Conservation (phyloP, 306 rosid genomes). For the Lathyrus aphaca region DNA sequence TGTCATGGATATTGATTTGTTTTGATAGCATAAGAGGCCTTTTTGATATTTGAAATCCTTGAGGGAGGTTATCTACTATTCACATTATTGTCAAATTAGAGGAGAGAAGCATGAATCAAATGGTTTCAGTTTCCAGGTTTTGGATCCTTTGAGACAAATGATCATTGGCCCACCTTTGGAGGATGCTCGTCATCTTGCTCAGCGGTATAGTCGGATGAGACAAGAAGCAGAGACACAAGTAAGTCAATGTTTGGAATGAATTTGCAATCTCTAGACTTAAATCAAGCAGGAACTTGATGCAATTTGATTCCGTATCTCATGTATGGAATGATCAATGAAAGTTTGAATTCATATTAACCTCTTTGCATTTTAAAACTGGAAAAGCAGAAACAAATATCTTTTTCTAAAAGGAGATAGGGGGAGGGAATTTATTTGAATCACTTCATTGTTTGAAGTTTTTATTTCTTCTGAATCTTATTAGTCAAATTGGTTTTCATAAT, state of each 20-base stretch:
- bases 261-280: slow-evolving; percentile 24
- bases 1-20: slow-evolving; percentile 1
- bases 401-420: neutral
- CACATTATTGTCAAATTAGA: slow-evolving; percentile 19
- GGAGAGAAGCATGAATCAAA: slow-evolving; percentile 31
- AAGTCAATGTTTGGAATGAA: slow-evolving; percentile 33
- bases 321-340: slow-evolving; percentile 6
- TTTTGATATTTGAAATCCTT: slow-evolving; percentile 24
- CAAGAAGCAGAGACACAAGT: slow-evolving; percentile 94
- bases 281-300: neutral
- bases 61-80: neutral
- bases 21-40: slow-evolving; percentile 19
- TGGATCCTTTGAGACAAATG: slow-evolving; percentile 98
- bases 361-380: slow-evolving; percentile 5
- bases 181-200: slow-evolving; percentile 99
- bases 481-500: slow-evolving; percentile 43
- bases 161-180: slow-evolving; percentile 80
- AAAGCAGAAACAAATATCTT: neutral
- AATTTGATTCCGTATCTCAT: slow-evolving; percentile 19
- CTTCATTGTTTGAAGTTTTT: slow-evolving; percentile 7
- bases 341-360: neutral
- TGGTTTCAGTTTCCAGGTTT: slow-evolving; percentile 60
- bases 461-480: slow-evolving; percentile 31
- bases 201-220: slow-evolving; percentile 95
- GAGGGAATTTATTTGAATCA: no score